Base-by-base conservation (phyloP, 768 basidiomycete species). In the Pulveroboletus ravenelii region DNA sequence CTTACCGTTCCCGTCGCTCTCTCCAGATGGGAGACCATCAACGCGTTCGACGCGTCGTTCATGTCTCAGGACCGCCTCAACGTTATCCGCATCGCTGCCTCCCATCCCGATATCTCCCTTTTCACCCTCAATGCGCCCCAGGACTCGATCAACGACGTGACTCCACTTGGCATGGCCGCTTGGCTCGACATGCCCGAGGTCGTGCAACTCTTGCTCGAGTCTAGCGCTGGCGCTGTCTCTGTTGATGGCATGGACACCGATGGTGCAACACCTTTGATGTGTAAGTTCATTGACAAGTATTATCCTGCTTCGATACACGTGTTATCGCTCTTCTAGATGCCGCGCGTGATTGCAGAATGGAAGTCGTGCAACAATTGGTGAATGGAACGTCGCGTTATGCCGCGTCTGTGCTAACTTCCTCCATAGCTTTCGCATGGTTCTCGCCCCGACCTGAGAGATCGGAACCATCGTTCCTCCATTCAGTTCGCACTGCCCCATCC, bases 191-290 rank as follows among this genome's bases (percentile, higher is more conserved):
- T 78, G 65, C 77, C 78, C 10, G 68, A 77, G 14, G 75, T 72
- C 23, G 84, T 90, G n/a, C 72, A 72, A 48, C 58, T 81, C 37
- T 70, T 90, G n/a, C 75, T 90, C 23, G 80, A 86, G 41, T 76
- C 72, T 27, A 84, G 83, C 57, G 66, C 72, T 3, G 82, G 81
- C 38, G 63, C 78, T 20, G 79, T 90, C 20, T 77, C 82, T 7
- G 86, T 89, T 4, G 84, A 90, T 56, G 85, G 82, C 30, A 78
- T 81, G 72, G 88, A 91, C 60, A 70, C 78, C 20, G 80, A 85
- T 60, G 85, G 86, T 7, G 87, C 85, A 20, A 91, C 88, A 25
- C 81, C 88, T 6, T 73, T 91, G 52, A 91, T 91, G 88, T 91
- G 88, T 91, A 74, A 71, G 84, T 73, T 23, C 27, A 42, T 48